Evolutionary conservation across 306 rosid species (phyloP).

Genomic region (Malus asiatica): DNA sequence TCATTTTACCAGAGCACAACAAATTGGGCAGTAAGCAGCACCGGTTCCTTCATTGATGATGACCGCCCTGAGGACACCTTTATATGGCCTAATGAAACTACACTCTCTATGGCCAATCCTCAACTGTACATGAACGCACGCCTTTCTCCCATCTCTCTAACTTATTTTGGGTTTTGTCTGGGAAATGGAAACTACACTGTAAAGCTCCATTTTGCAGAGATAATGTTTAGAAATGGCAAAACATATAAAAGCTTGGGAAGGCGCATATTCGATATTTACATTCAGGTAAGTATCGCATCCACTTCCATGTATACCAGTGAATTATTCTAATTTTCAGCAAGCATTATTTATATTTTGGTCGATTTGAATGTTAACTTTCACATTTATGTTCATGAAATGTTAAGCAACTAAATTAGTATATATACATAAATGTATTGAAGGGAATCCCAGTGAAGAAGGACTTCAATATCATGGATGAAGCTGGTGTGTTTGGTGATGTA

Average conservation of each 20-base stretch:
- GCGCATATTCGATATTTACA: slow-evolving; percentile 12
- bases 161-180: slow-evolving; percentile 28
- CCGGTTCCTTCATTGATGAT: slow-evolving; percentile 45
- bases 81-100: slow-evolving; percentile 14
- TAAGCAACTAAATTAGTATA: no score
- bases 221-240: slow-evolving; percentile 10
- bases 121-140: slow-evolving; percentile 53
- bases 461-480: no score
- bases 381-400: no score
- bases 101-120: slow-evolving; percentile 21
- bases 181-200: slow-evolving; percentile 34
- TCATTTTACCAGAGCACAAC: neutral
- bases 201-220: slow-evolving; percentile 38
- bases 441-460: no score
- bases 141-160: slow-evolving; percentile 52
- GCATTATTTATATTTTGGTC: no score
- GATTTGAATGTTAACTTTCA: no score
- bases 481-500: no score
- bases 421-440: neutral
- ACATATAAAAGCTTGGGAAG: slow-evolving; percentile 40
- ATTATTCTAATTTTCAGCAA: no score
- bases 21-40: slow-evolving; percentile 49
- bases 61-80: neutral
- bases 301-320: no score
- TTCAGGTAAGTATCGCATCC: no score